phyloP scores from a whole-genome alignment of 1,139 yeast genomes.

The Entelexis paramagnoliae region DNA sequence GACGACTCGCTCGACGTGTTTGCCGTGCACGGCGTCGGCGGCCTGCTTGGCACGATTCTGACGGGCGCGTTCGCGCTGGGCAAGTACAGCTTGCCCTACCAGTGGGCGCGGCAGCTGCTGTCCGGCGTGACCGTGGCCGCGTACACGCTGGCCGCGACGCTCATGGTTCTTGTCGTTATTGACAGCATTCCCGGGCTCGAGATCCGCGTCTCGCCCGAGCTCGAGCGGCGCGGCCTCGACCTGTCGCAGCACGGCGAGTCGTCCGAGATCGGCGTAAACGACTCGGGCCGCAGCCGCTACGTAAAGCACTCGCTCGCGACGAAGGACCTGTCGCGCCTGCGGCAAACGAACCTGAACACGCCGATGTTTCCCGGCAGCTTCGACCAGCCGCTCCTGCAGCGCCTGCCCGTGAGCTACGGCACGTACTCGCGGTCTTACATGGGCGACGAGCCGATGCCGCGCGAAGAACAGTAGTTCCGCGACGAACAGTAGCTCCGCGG shows the following conservation, averaged over 20 bases:
- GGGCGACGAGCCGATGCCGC: too few species aligned
- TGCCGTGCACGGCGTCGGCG: constrained; percentile 34
- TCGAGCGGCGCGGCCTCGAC: constrained; percentile 44
- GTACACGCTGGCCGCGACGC: constrained; percentile 25
- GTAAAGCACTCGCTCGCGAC: neutral
- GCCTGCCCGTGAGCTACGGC: constrained; percentile 22
- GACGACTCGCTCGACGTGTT: constrained; percentile 35
- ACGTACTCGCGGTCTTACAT: constrained; percentile 4
- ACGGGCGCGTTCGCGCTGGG: constrained; percentile 31
- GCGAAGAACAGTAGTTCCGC: too few species aligned
- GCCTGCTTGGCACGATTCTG: constrained; percentile 31
- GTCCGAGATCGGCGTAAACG: constrained; percentile 32
- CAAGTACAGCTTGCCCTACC: constrained; percentile 28
- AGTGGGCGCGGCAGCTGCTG: constrained; percentile 41
- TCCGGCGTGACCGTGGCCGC: constrained; percentile 31
- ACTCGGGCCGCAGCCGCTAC: constrained; percentile 5
- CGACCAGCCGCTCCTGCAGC: constrained; percentile 24
- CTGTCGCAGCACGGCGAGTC: constrained; percentile 46
- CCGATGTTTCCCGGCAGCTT: constrained; percentile 22
- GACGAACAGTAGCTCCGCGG: too few species aligned
- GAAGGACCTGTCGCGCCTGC: constrained; percentile 13
- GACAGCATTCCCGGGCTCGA: constrained; percentile 42
- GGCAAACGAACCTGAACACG: constrained; percentile 20
- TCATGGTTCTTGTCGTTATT: constrained; percentile 37
- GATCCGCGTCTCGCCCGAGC: constrained; percentile 35